Percentiles rank a stretch among this genome's conserved stretches.
Evolutionary conservation across 169 alveolate genomes (phyloP).

Genomic region (Plasmodium blacklocki): DNA sequence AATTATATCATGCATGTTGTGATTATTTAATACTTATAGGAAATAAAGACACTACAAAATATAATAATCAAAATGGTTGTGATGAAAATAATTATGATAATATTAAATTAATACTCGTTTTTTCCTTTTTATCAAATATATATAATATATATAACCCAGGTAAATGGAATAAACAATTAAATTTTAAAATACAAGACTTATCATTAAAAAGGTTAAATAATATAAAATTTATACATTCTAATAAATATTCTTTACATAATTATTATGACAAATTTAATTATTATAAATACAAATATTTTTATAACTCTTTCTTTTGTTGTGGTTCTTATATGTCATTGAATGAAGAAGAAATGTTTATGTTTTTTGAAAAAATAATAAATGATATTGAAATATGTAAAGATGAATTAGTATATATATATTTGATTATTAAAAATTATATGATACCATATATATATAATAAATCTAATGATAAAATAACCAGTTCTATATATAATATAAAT

Average conservation of each 20-base stretch:
- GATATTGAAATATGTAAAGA: constrained; percentile 56
- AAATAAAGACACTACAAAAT: too few relatives aligned
- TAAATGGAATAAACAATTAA: not conserved
- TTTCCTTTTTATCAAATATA: not conserved
- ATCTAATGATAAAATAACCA: not conserved
- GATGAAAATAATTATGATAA: not conserved
- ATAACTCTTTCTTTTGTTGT: not conserved
- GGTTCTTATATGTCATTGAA: not conserved
- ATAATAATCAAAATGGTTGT: not conserved
- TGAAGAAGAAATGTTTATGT: constrained; percentile 5
- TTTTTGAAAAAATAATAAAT: constrained; percentile 18
- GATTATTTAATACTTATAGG: not conserved
- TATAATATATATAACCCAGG: not conserved
- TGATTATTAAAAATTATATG: constrained; percentile 11
- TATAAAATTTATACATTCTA: not conserved
- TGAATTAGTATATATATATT: constrained; percentile 27
- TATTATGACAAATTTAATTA: constrained; percentile 20
- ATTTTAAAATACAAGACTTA: not conserved
- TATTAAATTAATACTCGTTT: not conserved
- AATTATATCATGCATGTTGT: constrained; percentile 10
- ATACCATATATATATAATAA: constrained; percentile 21
- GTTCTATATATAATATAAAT: not conserved
- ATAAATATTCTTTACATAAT: not conserved
- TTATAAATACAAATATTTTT: constrained; percentile 39
- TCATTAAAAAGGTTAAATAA: not conserved